These are phyloP conservation scores for Phytopythium chamaehyphon DNA, from an alignment of 352 stramenopile species.

Conservation along the genomic window DNA sequence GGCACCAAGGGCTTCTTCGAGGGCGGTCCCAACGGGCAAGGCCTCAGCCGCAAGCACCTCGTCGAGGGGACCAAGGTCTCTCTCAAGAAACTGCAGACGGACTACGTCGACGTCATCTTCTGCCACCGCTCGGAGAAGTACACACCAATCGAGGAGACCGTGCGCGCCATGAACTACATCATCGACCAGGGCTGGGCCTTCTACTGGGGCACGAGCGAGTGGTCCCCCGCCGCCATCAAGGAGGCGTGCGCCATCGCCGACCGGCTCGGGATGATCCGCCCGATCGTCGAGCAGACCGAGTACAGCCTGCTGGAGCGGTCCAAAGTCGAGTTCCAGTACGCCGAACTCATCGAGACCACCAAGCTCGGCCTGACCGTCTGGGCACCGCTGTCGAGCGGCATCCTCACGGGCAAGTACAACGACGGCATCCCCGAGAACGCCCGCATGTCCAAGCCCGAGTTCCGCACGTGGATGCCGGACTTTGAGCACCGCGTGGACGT, in stretches of 20 bases:
- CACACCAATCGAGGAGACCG: too few relatives aligned
- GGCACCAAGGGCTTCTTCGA: conserved; percentile 12
- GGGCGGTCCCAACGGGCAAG: conserved; percentile 11
- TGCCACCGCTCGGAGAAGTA: conserved; percentile 38
- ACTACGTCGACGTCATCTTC: conserved; percentile 47
- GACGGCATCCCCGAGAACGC: conserved; percentile 18
- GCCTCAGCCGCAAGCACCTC: conserved; percentile 24
- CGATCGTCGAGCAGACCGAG: too few relatives aligned
- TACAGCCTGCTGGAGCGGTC: conserved; percentile 68
- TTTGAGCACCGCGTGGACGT: conserved; percentile 21
- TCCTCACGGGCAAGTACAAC: conserved; percentile 59
- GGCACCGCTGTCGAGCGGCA: conserved; percentile 33
- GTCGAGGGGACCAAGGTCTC: conserved; percentile 11
- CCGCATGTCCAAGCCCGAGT: conserved; percentile 23
- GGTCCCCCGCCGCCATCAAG: conserved; percentile 43
- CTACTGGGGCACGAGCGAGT: conserved; percentile 39
- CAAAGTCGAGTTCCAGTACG: conserved; percentile 48
- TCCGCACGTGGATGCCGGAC: conserved; percentile 27
- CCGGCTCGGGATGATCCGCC: conserved; percentile 21
- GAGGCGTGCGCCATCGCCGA: conserved; percentile 34
- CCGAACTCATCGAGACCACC: conserved; percentile 50
- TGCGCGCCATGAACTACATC: too few relatives aligned
- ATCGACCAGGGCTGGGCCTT: too few relatives aligned
- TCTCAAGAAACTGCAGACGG: conserved; percentile 3
- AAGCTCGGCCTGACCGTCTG: conserved; percentile 55